These are phyloP conservation scores for Cyclotella baltica DNA, from an alignment of 108 stramenopile species.

Conservation along the genomic window DNA sequence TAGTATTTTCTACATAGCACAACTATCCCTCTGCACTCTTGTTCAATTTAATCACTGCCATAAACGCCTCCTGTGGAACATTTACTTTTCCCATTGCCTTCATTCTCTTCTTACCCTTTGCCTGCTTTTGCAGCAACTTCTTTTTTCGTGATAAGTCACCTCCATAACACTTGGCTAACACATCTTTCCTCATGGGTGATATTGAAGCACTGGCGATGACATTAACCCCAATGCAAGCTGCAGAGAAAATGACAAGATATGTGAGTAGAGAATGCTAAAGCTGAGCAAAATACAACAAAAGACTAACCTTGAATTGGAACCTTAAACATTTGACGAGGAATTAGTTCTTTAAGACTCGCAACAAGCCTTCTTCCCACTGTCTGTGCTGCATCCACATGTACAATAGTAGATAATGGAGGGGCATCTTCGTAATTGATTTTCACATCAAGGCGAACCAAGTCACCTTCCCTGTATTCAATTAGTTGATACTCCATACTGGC, in stretches of 20 bases:
- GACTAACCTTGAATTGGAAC: conserved; percentile 99
- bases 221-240: conserved; percentile 92
- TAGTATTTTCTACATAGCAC: no score
- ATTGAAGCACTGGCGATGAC: conserved; percentile 89
- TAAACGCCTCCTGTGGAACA: conserved; percentile 99
- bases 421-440: conserved; percentile 97
- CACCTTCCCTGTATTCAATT: conserved; percentile 88
- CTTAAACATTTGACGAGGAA: conserved; percentile 98
- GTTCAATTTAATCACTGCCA: conserved; percentile 92
- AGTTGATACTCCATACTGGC: conserved; percentile 97
- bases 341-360: conserved; percentile 90
- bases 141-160: conserved; percentile 99
- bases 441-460: conserved; percentile 95
- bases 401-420: conserved; percentile 92
- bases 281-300: no score
- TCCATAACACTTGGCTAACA: conserved; percentile 97
- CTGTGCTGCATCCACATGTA: conserved; percentile 93
- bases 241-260: no score
- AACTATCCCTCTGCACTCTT: conserved; percentile 33
- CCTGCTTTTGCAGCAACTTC: conserved; percentile 99
- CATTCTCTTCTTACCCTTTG: conserved; percentile 99
- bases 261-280: no score
- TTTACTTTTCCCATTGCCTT: conserved; percentile 97
- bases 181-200: conserved; percentile 98
- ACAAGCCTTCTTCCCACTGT: conserved; percentile 80